Conservation (phyloP, 2,329 filamentous ascomycete species). For the Trichoderma sp. region DNA sequence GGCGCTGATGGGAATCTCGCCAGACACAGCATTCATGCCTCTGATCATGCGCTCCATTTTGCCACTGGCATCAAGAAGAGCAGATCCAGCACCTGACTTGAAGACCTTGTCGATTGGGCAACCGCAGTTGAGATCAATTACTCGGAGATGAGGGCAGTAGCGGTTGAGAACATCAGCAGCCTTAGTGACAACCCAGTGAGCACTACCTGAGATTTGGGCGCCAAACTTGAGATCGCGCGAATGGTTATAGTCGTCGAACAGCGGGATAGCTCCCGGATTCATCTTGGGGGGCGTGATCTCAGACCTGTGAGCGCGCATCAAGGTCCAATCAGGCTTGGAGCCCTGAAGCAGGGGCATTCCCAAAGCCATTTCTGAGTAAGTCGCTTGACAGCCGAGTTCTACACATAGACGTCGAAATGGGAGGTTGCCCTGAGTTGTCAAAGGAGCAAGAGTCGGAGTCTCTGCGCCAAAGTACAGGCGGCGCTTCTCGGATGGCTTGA, state of each 20-base stretch:
- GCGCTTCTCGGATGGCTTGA: conserved; percentile 90
- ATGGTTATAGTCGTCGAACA: conserved; percentile 79
- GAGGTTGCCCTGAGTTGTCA: conserved; percentile 95
- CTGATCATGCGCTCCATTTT: conserved; percentile 94
- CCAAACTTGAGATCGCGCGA: conserved; percentile 83
- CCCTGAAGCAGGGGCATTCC: conserved; percentile 86
- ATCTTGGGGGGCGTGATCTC: conserved; percentile 73
- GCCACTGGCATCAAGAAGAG: conserved; percentile 79
- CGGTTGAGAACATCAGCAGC: conserved; percentile 76
- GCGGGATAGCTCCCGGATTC: conserved; percentile 44
- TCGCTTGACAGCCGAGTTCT: conserved; percentile 84
- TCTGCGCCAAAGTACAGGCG: conserved; percentile 90
- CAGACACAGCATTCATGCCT: conserved; percentile 92
- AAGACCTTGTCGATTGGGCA: conserved; percentile 96
- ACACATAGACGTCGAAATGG: conserved; percentile 90
- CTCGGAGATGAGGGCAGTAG: conserved; percentile 77
- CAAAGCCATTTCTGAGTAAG: conserved; percentile 98
- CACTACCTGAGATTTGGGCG: conserved; percentile 88
- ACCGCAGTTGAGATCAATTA: conserved; percentile 94
- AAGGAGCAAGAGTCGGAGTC: conserved; percentile 87
- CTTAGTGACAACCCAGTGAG: conserved; percentile 87
- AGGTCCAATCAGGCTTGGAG: conserved; percentile 87
- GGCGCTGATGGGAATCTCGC: conserved; percentile 85
- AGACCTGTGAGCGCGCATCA: conserved; percentile 87
- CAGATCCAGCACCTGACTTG: conserved; percentile 83